Evolutionary conservation across 495 filamentous ascomycete species (phyloP).

Genomic region (Evansstolkia leycettana): DNA sequence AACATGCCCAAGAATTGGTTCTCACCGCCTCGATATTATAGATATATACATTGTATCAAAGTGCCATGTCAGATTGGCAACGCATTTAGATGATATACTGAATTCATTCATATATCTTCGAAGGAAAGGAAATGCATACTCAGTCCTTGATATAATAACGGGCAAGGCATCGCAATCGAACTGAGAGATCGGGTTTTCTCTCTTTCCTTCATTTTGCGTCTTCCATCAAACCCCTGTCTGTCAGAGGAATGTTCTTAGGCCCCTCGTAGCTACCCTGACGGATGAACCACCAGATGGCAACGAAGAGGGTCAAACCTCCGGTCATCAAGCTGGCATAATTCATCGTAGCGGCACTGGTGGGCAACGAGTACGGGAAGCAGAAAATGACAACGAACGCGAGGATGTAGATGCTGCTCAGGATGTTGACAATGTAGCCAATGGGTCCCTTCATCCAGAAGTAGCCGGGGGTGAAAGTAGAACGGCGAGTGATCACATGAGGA

Average conservation of each 20-base stretch:
- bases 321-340: slow-evolving; percentile 62
- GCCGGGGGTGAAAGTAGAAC: slow-evolving; percentile 51
- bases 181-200: too few species aligned
- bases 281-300: slow-evolving; percentile 28
- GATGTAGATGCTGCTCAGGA: slow-evolving; percentile 50
- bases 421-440: slow-evolving; percentile 48
- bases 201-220: slow-evolving; percentile 9
- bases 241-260: slow-evolving; percentile 24
- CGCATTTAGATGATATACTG: too few species aligned
- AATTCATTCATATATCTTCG: too few species aligned
- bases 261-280: slow-evolving; percentile 23
- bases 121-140: too few species aligned
- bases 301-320: slow-evolving; percentile 41
- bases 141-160: too few species aligned
- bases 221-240: slow-evolving; percentile 16
- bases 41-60: too few species aligned
- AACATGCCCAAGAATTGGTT: too few species aligned
- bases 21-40: too few species aligned
- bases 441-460: slow-evolving; percentile 55
- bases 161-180: too few species aligned
- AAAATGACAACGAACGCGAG: slow-evolving; percentile 61
- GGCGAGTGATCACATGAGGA: slow-evolving; percentile 54
- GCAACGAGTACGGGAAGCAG: slow-evolving; percentile 59
- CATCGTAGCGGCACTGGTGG: slow-evolving; percentile 45
- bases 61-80: too few species aligned